Evolutionary conservation across 768 basidiomycete species (phyloP).

Genomic region (Boletus tylopilopsis): DNA sequence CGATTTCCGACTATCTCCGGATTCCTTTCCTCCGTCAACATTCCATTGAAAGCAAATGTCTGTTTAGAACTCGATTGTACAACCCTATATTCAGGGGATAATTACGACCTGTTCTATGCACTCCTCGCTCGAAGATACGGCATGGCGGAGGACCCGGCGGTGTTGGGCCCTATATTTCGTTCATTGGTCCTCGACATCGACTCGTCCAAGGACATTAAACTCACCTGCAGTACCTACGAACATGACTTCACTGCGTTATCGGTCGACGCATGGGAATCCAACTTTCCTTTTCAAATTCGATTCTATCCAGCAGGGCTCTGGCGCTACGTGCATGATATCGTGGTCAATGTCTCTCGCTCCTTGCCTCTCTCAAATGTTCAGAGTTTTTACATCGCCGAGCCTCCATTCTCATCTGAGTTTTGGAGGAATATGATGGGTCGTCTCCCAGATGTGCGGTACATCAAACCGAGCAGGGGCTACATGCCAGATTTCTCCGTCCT

Average conservation of each 20-base stretch:
- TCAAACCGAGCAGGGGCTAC: background rate
- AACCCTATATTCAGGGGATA: too few species aligned
- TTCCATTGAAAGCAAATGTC: background rate
- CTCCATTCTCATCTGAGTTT: too few species aligned
- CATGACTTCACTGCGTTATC: background rate
- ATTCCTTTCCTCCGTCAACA: too few species aligned
- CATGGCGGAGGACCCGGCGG: background rate
- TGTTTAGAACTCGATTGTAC: too few species aligned
- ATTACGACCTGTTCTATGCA: background rate
- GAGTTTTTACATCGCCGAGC: background rate
- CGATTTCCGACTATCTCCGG: too few species aligned
- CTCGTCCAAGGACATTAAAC: too few species aligned
- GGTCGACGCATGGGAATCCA: too few species aligned
- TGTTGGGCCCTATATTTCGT: background rate
- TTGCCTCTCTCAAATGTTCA: background rate
- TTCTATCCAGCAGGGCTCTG: too few species aligned
- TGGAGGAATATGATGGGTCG: too few species aligned
- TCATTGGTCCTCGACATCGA: background rate
- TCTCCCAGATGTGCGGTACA: background rate
- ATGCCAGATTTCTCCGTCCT: background rate
- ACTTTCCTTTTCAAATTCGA: too few species aligned
- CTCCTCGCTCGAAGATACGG: background rate
- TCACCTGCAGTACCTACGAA: background rate
- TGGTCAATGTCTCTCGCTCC: background rate
- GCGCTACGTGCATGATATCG: too few species aligned